Base-by-base conservation (phyloP, 2,329 filamentous ascomycete species). In the Penicillium sp. region DNA sequence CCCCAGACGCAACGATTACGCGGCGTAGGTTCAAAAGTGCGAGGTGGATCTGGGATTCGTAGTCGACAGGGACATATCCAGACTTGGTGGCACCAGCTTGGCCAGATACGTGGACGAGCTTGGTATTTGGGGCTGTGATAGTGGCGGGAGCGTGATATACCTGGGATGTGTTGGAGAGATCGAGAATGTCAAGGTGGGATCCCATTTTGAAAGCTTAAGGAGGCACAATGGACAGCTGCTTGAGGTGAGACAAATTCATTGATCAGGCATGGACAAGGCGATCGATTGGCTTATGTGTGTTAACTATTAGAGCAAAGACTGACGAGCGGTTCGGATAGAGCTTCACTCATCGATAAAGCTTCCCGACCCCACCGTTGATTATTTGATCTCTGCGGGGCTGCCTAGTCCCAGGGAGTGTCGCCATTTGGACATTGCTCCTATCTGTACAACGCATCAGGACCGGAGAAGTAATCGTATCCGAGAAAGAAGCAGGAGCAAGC, bases 11-110 rank as follows among this genome's bases (percentile, higher is more conserved):
- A 46, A 74, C 57, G 9, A 78, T 63, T 47, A 75, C 60, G 14
- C 71, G 71, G 47, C 69, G 70, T 8, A 80, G 63, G 57, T 78
- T 78, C 25, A 75, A 53, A 3, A 78, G 64, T 0, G 75, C 69
- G 0, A 78, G 71, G 31, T 77, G 71, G 27, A 79, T 75, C 57
- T 79, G 77, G 2, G 74, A 77, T 53, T 76, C 74, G 56, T 77
- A 76, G 59, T 77, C 75, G 2, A 55, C 43, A 0, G 77, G 76
- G 0, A 75, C 67, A 3, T 51, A 31, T 14, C 74, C 72, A 19
- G 71, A 59, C 39, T 69, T 67, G 48, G 67, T 64, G 33, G 55
- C 66, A n/a, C 75, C 75, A 4, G 67, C 60, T 55, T 78, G 75
- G 3, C 76, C 77, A 1, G 75, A 48, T 21, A 64, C 11, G 29